Base-by-base conservation (phyloP, 2,329 filamentous ascomycete genomes). In the Pseudopithomyces maydicus region DNA sequence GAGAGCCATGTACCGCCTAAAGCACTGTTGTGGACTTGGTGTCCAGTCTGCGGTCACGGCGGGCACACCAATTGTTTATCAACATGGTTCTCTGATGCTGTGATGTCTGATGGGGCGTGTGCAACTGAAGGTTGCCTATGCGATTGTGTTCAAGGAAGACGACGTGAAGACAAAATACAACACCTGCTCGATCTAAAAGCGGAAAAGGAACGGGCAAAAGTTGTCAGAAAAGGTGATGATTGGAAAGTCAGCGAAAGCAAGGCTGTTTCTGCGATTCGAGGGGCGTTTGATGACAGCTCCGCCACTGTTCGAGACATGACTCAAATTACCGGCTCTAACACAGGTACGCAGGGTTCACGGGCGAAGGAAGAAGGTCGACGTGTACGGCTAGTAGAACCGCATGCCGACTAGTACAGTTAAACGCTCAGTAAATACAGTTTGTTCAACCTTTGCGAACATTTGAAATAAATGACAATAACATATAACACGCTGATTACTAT, bases 31-130 rank as follows among this genome's bases (percentile, higher is more conserved):
- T 86, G 81, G 80, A 80, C 81, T 5, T 82, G 81, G 76, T 89
- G 86, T 69, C 78, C 85, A 64, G 76, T 82, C 12, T 89, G 86
- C 69, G 84, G 84, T 3, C 86, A 89, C 63, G 81, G 82, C 38
- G 85, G 82, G 2, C 86, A 89, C 66, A 74, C 80, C 6, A 80
- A 80, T 48, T 89, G 86, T 67, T 77, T 87, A 29, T 78, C 77
- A 7, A 78, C 79, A 14, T 88, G 85, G 85, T 82, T 86, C 53
- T 73, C 74, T 17, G 79, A 82, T 51, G 62, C 78, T 19, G 70
- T 45, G 14, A 61, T 78, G 32, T 76, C 79, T 36, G 80, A 83
- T 59, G 85, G 84, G 15, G 80, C 79, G 29, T 88, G 86, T 73
- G 81, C 84, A 2, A 85, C 81, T 7, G 79, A 81, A 46, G 85